A percentile compares a stretch with the other conserved stretches of the same genome.
Conservation (phyloP, 169 alveolate species). For the Toxoplasma gondii region DNA sequence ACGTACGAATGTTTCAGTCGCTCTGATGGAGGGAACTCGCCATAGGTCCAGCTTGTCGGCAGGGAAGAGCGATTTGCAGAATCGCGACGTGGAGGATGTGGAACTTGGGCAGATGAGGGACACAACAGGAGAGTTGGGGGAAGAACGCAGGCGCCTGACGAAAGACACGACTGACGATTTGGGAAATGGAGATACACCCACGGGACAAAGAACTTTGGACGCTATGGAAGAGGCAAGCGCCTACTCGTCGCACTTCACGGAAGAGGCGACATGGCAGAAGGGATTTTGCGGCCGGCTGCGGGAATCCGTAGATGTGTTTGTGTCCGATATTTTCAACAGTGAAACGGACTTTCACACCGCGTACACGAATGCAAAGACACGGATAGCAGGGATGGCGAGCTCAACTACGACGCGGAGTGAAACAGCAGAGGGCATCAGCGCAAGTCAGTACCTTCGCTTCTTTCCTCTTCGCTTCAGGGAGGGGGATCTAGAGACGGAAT, state of each 20-base stretch:
- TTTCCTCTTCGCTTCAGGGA: constrained; percentile 51
- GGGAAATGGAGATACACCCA: neutral
- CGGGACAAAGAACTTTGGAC: neutral
- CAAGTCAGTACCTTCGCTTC: constrained; percentile 13
- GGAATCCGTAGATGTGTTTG: neutral
- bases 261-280: neutral
- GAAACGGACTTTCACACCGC: constrained; percentile 54
- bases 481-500: constrained; percentile 24
- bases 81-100: neutral
- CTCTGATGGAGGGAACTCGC: neutral
- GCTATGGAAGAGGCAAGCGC: neutral
- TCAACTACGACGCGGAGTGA: constrained; percentile 18
- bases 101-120: neutral
- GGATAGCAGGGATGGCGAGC: neutral
- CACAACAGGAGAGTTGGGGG: neutral
- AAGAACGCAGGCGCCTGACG: neutral
- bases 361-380: constrained; percentile 32
- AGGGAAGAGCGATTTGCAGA: neutral
- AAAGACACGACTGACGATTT: neutral
- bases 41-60: neutral
- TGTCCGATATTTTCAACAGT: constrained; percentile 34
- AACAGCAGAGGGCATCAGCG: neutral
- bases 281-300: neutral
- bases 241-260: neutral
- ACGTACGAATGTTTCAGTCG: no score